Conservation (phyloP, 192 early-diverging fungal genomes). For the Umbelopsis isabellina region DNA sequence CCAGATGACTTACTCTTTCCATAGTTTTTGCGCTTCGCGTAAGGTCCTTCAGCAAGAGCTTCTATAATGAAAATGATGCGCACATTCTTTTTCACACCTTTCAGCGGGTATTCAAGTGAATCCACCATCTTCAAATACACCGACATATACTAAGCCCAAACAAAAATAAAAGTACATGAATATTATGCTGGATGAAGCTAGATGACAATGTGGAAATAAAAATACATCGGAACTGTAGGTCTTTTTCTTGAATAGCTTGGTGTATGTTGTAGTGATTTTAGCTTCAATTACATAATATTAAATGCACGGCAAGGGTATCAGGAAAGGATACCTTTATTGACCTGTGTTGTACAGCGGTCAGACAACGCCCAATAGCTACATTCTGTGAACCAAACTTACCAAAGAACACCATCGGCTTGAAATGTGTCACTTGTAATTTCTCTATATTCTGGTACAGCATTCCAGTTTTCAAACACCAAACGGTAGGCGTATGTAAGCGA, state of each 20-base stretch:
- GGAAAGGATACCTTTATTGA: background rate
- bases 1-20: slow-evolving; percentile 34
- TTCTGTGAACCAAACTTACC: background rate
- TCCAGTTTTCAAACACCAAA: background rate
- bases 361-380: background rate
- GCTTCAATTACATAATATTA: background rate
- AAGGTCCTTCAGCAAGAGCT: slow-evolving; percentile 20
- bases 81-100: slow-evolving; percentile 37
- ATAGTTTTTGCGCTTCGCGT: slow-evolving; percentile 15
- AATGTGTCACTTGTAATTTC: background rate
- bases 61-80: slow-evolving; percentile 39
- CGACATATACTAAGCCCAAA: slow-evolving; percentile 27
- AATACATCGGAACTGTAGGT: background rate
- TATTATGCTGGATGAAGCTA: background rate
- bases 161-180: background rate
- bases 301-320: background rate
- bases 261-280: background rate
- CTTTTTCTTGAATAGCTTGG: background rate
- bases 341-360: background rate
- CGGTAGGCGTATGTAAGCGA: slow-evolving; percentile 2
- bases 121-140: slow-evolving; percentile 37
- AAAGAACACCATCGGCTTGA: slow-evolving; percentile 8
- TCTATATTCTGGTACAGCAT: background rate
- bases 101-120: slow-evolving; percentile 19
- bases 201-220: background rate